Conservation (phyloP, 257 asterid species). For the Scutellaria galericulata region DNA sequence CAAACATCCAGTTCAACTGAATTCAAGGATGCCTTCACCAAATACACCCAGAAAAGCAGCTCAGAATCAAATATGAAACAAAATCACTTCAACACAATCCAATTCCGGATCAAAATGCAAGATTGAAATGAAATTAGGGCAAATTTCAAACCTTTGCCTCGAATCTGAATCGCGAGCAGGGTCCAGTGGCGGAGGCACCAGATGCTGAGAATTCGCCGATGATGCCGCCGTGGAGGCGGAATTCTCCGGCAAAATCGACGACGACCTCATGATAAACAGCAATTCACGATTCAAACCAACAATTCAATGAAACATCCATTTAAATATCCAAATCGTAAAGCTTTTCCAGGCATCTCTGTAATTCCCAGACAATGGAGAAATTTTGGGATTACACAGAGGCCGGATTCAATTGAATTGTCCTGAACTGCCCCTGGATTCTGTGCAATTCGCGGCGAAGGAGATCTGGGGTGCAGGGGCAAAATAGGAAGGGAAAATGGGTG, state of each 20-base stretch:
- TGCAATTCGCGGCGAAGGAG: conserved; percentile 36
- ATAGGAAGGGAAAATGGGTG: conserved; percentile 38
- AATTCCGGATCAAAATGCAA: conserved; percentile 47
- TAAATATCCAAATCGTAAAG: conserved; percentile 7
- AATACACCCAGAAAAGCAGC: conserved; percentile 35
- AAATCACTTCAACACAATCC: conserved; percentile 12
- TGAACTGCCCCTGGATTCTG: conserved; percentile 42
- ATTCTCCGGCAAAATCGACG: conserved; percentile 63
- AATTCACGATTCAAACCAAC: conserved; percentile 27
- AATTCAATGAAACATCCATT: conserved; percentile 34
- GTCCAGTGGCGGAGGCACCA: conserved; percentile 40
- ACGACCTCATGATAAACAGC: conserved; percentile 62
- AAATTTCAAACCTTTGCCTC: conserved; percentile 52
- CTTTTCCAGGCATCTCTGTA: conserved; percentile 34
- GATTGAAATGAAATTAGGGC: conserved; percentile 40
- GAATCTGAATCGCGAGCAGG: conserved; percentile 43
- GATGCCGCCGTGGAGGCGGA: conserved; percentile 45
- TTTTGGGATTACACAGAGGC: conserved; percentile 36
- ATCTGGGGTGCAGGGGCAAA: conserved; percentile 46
- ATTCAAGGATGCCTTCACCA: conserved; percentile 29
- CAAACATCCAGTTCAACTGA: conserved; percentile 37
- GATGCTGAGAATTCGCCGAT: conserved; percentile 45
- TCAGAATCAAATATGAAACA: not conserved
- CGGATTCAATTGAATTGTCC: conserved; percentile 40
- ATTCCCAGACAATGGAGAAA: conserved; percentile 25